Evolutionary conservation across 2,329 filamentous ascomycete species (phyloP).

Genomic region (Neurospora sp.): DNA sequence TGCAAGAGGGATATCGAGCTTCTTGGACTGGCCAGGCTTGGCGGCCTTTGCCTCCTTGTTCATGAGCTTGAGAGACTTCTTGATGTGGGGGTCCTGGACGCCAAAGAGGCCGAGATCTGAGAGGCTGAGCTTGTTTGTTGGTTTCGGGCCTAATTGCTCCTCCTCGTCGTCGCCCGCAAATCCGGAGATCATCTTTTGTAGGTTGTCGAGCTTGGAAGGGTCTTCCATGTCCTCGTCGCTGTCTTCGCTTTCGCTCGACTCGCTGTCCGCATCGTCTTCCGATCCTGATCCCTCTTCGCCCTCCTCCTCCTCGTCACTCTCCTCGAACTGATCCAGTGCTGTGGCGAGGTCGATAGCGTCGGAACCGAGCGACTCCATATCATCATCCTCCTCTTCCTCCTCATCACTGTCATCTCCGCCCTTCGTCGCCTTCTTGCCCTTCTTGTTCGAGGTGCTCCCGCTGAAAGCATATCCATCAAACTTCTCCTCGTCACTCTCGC

Average conservation of each 20-base stretch:
- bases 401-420: constrained; percentile 38
- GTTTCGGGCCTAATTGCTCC: constrained; percentile 31
- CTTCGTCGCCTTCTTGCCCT: constrained; percentile 25
- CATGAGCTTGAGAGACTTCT: constrained; percentile 69
- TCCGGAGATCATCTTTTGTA: constrained; percentile 59
- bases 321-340: constrained; percentile 45
- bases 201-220: constrained; percentile 50
- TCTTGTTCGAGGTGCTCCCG: constrained; percentile 31
- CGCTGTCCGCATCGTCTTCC: constrained; percentile 29
- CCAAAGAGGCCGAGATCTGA: constrained; percentile 63
- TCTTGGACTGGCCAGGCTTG: constrained; percentile 51
- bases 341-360: constrained; percentile 50
- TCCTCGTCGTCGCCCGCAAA: constrained; percentile 53
- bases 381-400: constrained; percentile 46
- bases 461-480: constrained; percentile 63
- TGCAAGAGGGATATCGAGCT: constrained; percentile 72
- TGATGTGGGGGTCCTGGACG: constrained; percentile 63
- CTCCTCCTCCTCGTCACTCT: constrained; percentile 38
- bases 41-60: constrained; percentile 49
- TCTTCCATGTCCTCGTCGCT: constrained; percentile 33
- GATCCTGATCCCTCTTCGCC: constrained; percentile 33
- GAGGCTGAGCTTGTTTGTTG: constrained; percentile 60
- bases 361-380: constrained; percentile 47
- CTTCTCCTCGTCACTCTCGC: constrained; percentile 75
- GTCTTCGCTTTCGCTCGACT: constrained; percentile 26